Evolutionary conservation across 495 filamentous ascomycete species (phyloP), one percentile per base, ranked within the genome.

Genomic region (Lineolata rhizophorae): DNA sequence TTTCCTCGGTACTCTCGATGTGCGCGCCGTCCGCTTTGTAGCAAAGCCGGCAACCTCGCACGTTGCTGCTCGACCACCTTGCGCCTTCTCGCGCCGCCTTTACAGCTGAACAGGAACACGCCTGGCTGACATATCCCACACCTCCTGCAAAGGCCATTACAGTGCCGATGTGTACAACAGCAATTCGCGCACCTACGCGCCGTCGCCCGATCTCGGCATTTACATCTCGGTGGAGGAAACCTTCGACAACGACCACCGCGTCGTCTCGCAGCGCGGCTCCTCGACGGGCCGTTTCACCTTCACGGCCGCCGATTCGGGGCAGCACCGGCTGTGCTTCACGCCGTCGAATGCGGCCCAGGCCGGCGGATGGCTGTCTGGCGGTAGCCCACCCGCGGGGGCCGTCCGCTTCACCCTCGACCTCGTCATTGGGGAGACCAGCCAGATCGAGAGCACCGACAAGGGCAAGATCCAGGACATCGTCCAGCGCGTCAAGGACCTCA

Each of bases 211-310:
- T 45, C 58, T 94, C 39, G 71, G 63, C 51, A 69, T 97, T 43
- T 74, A 70, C 53, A 87, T 95, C 48, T 84, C 79, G 12, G 87
- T 97, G 35, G 82, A 91, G 41, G 90, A 97, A 60, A 65, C 73
- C 47, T 97, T 97, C 55, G 87, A 95, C 69, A 87, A 93, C 55
- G 79, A 94, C 62, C 87, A 97, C 65, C 79, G 80, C 37, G 72
- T 97, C 29, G 78, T 95, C 31, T 75, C 71, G 38, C 82, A 91
- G 56, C 72, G 74, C 41, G 82, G 82, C 41, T 55, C 64, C 25
- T 47, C 67, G 35, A 57, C 66, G 21, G 90, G 87, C 39, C 76
- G 76, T 45, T 94, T 95, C 64, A 94, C 87, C 40, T 95, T 97
- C 72, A 83, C 70, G 34, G 81, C 90, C 24, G 79, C 81, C 40